Evolutionary conservation across 352 stramenopile species (phyloP), one percentile per base, ranked within the genome.

Genomic region (Phytopythium litorale): DNA sequence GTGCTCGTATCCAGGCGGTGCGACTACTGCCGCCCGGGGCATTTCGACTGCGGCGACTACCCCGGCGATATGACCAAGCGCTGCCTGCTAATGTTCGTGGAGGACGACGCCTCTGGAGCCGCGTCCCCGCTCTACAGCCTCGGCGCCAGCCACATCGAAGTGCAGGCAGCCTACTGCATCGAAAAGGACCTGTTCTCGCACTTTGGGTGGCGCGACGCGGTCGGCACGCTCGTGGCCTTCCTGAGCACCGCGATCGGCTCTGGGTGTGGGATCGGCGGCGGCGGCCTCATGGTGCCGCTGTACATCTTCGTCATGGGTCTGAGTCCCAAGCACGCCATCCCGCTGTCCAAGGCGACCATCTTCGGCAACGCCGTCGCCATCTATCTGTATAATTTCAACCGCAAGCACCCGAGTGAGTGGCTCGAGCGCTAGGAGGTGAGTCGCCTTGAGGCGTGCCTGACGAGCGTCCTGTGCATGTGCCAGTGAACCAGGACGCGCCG

Each of bases 321-420:
- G n/a, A 90, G 79, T 21, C 86, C 96, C 23, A 99, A 99, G 67
- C 90, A 98, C 67, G 97, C 97, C 55, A 99, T 99, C 60, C 96
- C 97, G 30, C 78, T 99, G 32, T 98, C 87, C 35, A 99, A 99
- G 59, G 88, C 98, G 38, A 99, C 96, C 13, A 98, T 99, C 40
- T 97, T 99, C 62, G 97, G 96, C 66, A 98, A 97, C 43, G 92
- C 96, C 7, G 70, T 98, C 32, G 97, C 95, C 21, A 98, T 98
- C 59, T 98, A 96, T 52, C 46, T 98, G 30, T 87, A 98, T 58
- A 99, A 99, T 70, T 77, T 89, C 51, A 68, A 66, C 33, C 98
- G 97, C 71, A 88, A 98, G 45, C 97, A 99, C 65, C 96, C 97
- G 6, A 66, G 85, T 91, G 65, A 16, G 48, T 33, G 46, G 23